These are phyloP conservation scores for Xerocomellus chrysenteron DNA, from an alignment of 768 basidiomycete genomes.

Conservation along the genomic window DNA sequence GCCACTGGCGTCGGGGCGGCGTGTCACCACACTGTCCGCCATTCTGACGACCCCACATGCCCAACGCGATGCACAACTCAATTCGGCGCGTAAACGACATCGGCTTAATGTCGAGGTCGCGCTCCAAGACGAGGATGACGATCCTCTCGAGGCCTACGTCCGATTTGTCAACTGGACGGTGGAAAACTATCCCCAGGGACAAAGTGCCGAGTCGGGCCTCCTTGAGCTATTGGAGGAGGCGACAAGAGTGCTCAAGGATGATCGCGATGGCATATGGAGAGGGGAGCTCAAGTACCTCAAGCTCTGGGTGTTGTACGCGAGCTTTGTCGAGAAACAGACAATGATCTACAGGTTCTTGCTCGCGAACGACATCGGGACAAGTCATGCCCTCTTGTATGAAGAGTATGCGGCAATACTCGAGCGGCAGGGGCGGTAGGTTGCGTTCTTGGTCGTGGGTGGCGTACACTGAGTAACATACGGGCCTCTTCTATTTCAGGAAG, in stretches of 20 bases:
- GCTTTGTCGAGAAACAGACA: conserved; percentile 85
- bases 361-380: conserved; percentile 87
- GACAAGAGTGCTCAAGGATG: conserved; percentile 78
- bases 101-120: conserved; percentile 73
- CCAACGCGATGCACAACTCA: conserved; percentile 68
- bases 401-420: conserved; percentile 88
- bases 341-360: conserved; percentile 89
- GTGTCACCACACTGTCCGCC: conserved; percentile 73
- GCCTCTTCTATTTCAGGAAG: conserved; percentile 48
- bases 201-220: conserved; percentile 85
- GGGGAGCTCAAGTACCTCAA: conserved; percentile 86
- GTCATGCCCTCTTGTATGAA: conserved; percentile 82
- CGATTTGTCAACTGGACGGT: conserved; percentile 88
- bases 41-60: conserved; percentile 76
- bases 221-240: conserved; percentile 91
- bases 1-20: conserved; percentile 74
- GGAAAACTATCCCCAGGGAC: conserved; percentile 93
- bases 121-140: conserved; percentile 72
- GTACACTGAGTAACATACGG: conserved; percentile 17
- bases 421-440: conserved; percentile 68
- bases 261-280: conserved; percentile 71
- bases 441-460: conserved; percentile 31
- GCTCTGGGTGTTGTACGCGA: conserved; percentile 92
- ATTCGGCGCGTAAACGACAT: conserved; percentile 61
- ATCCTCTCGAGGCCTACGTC: conserved; percentile 83